Evolutionary conservation across 108 stramenopile genomes (phyloP).

Genomic region (Skeletonema marinoi): DNA sequence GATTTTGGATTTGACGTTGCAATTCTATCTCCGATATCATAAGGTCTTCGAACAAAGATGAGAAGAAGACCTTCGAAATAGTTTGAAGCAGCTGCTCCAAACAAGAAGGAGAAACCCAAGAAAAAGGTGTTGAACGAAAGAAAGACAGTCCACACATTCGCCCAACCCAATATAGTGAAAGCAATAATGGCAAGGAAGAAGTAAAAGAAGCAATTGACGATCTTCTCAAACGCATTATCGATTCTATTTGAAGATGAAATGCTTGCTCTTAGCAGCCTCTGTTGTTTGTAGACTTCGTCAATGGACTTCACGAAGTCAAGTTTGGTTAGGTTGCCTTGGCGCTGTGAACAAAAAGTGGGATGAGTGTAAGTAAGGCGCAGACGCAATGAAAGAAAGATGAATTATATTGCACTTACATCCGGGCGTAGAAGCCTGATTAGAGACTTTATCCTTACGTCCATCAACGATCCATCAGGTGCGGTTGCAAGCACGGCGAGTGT

Average conservation of each 20-base stretch:
- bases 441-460: constrained; percentile 52
- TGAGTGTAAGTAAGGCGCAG: background rate
- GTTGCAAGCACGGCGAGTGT: constrained; percentile 51
- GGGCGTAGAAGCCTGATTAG: constrained; percentile 68
- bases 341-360: constrained; percentile 44
- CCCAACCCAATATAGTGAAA: constrained; percentile 45
- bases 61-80: constrained; percentile 75
- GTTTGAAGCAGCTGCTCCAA: constrained; percentile 61
- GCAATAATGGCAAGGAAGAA: constrained; percentile 43
- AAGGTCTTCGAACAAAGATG: constrained; percentile 55
- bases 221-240: constrained; percentile 69
- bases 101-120: constrained; percentile 53
- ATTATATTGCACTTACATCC: constrained; percentile 11
- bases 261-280: constrained; percentile 62
- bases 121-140: constrained; percentile 51
- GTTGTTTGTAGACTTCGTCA: constrained; percentile 70
- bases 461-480: constrained; percentile 34
- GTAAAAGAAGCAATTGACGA: constrained; percentile 66
- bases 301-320: constrained; percentile 73
- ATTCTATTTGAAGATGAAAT: constrained; percentile 56
- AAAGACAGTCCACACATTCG: constrained; percentile 39
- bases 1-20: constrained; percentile 39
- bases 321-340: constrained; percentile 49
- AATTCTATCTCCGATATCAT: constrained; percentile 50
- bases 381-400: background rate